Base-by-base conservation (phyloP, 371 early-diverging fungal species). In the Zopfochytrium polystomum region DNA sequence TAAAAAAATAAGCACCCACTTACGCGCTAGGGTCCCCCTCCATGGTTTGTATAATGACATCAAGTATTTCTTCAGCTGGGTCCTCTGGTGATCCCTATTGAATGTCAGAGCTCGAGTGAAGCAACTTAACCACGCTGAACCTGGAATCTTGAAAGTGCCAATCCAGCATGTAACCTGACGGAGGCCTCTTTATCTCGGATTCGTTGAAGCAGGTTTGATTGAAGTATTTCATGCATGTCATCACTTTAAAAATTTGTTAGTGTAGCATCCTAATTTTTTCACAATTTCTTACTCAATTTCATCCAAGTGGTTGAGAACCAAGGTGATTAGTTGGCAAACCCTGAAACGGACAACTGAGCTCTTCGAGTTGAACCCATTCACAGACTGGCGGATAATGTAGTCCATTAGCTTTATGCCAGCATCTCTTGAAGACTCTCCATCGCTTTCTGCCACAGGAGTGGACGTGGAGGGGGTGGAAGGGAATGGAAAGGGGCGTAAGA, bases 1-100 rank as follows among this genome's bases (percentile, higher is more conserved):
- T 44, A n/a, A 25, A 57, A 47, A 27, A 18, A 20, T 31, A 18
- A 38, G 38, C 11, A 18, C 18, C 18, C 7, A 42, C 60, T 35
- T 46, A 66, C 66, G 66, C 33, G 31, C 23, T 49, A 2, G 67
- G 48, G 35, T 66, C 67, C 6, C 25, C 53, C 2, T 50, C 57
- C 58, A 66, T 52, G 35, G 54, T 33, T 9, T 66, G 58, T 27
- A 62, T 33, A 6, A 62, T 22, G 26, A 57, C 32, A n/a, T 15
- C 52, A 53, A 62, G 50, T 43, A 66, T 46, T 7, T 54, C 44
- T 25, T 48, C 53, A 47, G 61, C 67, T 15, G 51, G 18, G 23
- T 66, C 67, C 13, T 66, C 67, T 6, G 57, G 32, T 6, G 61
- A 52, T 27, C 67, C 67, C 58, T 58, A 35, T 22, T 13, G 9